Conservation (phyloP, 805 yeast genomes). For the Starmerella kuoi region DNA sequence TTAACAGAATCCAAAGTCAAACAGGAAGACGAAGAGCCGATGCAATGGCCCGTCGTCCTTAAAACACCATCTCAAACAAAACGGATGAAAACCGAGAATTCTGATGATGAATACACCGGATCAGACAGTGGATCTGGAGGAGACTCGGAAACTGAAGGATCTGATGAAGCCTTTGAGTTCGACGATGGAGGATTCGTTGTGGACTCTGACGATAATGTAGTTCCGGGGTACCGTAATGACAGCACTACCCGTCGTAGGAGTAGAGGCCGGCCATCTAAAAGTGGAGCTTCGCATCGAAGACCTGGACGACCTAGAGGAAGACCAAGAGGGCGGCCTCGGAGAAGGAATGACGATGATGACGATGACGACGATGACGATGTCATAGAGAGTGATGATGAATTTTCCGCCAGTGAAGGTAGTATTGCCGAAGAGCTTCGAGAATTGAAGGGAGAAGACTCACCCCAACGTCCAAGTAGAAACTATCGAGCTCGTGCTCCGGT, state of each 20-base stretch:
- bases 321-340: not conserved
- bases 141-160: not conserved
- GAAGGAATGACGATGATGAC: not conserved
- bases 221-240: not conserved
- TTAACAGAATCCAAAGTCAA: not conserved
- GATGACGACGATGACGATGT: slow-evolving; percentile 1
- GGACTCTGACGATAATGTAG: slow-evolving; percentile 20
- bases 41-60: slow-evolving; percentile 10
- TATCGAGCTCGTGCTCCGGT: slow-evolving; percentile 22
- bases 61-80: slow-evolving; percentile 1
- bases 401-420: slow-evolving; percentile 16
- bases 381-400: slow-evolving; percentile 12
- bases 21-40: not conserved
- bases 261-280: not conserved
- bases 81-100: not conserved
- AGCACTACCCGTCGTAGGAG: not conserved
- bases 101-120: slow-evolving; percentile 11
- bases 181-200: slow-evolving; percentile 21
- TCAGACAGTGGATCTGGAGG: slow-evolving; percentile 1
- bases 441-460: slow-evolving; percentile 12
- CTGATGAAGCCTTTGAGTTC: slow-evolving; percentile 14
- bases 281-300: not conserved
- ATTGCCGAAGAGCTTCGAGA: slow-evolving; percentile 21
- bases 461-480: slow-evolving; percentile 15
- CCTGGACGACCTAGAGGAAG: not conserved